These are phyloP conservation scores for Penicillium sp. DNA, from an alignment of 2,329 filamentous ascomycete genomes.

Conservation along the genomic window DNA sequence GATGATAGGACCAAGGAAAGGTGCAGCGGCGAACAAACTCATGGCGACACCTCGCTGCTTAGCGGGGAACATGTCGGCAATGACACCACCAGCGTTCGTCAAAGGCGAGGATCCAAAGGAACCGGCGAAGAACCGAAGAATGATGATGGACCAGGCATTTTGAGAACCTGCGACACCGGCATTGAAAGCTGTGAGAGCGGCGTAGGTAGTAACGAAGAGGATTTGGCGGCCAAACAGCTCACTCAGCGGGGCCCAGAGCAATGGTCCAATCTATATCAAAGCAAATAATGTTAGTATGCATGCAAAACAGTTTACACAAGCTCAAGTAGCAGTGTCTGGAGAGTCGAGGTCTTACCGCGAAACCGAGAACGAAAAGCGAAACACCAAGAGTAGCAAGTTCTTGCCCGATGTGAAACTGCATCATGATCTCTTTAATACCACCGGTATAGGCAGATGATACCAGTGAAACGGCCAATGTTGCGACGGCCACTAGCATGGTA, in stretches of 20 bases:
- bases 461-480: conserved; percentile 68
- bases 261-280: conserved; percentile 53
- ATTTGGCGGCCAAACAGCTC: conserved; percentile 63
- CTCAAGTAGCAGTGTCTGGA: not conserved
- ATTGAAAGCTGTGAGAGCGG: conserved; percentile 59
- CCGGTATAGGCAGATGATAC: conserved; percentile 59
- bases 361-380: conserved; percentile 64
- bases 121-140: conserved; percentile 65
- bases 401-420: conserved; percentile 53
- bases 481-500: conserved; percentile 62
- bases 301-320: not conserved
- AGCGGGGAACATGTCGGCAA: conserved; percentile 59
- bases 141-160: conserved; percentile 58
- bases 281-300: not conserved
- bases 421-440: conserved; percentile 46
- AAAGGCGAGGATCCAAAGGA: conserved; percentile 60
- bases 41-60: conserved; percentile 57
- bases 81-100: conserved; percentile 44
- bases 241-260: conserved; percentile 65
- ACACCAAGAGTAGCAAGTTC: conserved; percentile 62
- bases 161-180: conserved; percentile 57
- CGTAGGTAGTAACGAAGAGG: conserved; percentile 54
- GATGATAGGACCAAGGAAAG: conserved; percentile 55
- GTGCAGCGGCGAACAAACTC: conserved; percentile 64
- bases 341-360: conserved; percentile 34